phyloP scores from a whole-genome alignment of 306 rosid genomes.

The Fagus crenata region DNA sequence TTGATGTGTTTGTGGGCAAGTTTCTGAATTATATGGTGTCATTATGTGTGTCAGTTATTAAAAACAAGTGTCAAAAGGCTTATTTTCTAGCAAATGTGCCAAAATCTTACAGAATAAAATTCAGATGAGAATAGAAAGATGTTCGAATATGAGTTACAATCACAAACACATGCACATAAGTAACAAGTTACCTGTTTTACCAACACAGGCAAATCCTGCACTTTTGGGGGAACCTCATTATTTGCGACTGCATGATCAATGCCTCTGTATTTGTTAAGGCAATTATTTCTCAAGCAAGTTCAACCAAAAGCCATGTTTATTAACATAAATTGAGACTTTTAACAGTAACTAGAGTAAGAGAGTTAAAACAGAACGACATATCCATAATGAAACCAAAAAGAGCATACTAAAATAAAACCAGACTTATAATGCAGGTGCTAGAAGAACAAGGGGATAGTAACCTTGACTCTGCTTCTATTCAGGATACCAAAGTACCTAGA shows the following conservation, averaged over 20 bases:
- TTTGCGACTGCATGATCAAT: neutral
- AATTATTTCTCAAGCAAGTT: neutral
- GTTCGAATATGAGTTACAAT: neutral
- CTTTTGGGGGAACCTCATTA: neutral
- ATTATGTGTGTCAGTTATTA: neutral
- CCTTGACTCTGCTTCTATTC: no score
- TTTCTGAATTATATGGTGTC: neutral
- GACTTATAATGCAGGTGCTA: no score
- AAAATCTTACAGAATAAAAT: neutral
- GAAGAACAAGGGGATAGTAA: no score
- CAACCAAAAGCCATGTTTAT: neutral
- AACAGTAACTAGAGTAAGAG: neutral
- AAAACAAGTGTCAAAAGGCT: neutral
- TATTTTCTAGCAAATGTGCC: neutral
- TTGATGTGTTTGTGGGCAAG: neutral
- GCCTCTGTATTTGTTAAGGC: neutral
- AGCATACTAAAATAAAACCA: no score
- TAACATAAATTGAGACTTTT: neutral
- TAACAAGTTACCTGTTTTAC: neutral
- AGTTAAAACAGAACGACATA: neutral
- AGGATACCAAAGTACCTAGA: no score
- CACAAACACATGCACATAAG: neutral
- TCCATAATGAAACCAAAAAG: no score
- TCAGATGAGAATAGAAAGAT: neutral
- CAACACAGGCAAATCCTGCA: constrained; percentile 4